phyloP scores from a whole-genome alignment of 768 basidiomycete species.

The Kwoniella europaea region DNA sequence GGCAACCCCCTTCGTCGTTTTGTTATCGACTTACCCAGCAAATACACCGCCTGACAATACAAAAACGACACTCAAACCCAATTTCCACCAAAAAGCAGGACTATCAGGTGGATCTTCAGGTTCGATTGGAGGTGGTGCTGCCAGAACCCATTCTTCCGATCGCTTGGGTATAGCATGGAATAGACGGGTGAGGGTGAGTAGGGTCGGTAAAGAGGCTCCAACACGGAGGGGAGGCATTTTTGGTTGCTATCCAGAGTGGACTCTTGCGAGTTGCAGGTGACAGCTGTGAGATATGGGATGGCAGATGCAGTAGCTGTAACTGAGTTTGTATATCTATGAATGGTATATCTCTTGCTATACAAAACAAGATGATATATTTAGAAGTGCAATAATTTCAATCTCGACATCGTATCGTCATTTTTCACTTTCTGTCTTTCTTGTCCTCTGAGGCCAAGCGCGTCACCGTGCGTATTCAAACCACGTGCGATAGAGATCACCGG shows the following conservation, averaged over 20 bases:
- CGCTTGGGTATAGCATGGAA: constrained; percentile 24
- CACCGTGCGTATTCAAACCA: constrained; percentile 4
- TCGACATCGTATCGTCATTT: background rate
- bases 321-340: no score
- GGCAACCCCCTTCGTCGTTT: no score
- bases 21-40: constrained; percentile 70
- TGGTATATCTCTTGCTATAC: no score
- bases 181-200: constrained; percentile 46
- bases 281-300: no score
- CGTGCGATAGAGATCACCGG: background rate
- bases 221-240: constrained; percentile 15
- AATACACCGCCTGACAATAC: constrained; percentile 89
- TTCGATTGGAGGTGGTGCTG: constrained; percentile 26
- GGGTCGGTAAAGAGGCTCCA: constrained; percentile 36
- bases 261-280: background rate
- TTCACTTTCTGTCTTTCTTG: constrained; percentile 7
- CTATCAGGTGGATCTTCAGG: constrained; percentile 56
- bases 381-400: no score
- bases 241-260: background rate
- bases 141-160: constrained; percentile 20
- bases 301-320: no score
- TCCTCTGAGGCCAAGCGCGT: constrained; percentile 1
- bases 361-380: no score
- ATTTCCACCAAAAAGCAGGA: constrained; percentile 75
- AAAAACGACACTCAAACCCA: constrained; percentile 69